Percentiles rank a stretch among this genome's conserved stretches.
These are phyloP conservation scores for Aureobasidium sp. DNA, from an alignment of 2,329 filamentous ascomycete species.

Conservation along the genomic window DNA sequence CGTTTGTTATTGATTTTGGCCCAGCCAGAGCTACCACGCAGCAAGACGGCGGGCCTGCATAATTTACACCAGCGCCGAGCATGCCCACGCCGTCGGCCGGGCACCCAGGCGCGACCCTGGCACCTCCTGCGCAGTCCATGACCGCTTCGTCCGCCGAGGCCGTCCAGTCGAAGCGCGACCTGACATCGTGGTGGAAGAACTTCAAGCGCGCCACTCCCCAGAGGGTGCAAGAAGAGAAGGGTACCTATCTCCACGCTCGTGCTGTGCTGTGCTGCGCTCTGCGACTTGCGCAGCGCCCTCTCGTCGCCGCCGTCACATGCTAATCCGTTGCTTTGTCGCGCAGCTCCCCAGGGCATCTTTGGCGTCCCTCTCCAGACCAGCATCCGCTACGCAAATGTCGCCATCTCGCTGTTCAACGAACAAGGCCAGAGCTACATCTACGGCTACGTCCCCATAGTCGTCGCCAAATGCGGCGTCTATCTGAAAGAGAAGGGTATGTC, in stretches of 20 bases:
- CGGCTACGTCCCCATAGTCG: slow-evolving; percentile 95
- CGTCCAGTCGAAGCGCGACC: slow-evolving; percentile 74
- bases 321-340: slow-evolving; percentile 13
- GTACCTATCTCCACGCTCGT: slow-evolving; percentile 32
- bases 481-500: slow-evolving; percentile 86
- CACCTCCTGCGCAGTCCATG: slow-evolving; percentile 18
- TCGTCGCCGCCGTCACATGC: slow-evolving; percentile 1
- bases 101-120: slow-evolving; percentile 17
- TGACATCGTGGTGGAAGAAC: slow-evolving; percentile 95
- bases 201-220: slow-evolving; percentile 62
- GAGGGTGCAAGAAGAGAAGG: slow-evolving; percentile 56
- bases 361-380: slow-evolving; percentile 87
- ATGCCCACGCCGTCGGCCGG: slow-evolving; percentile 33
- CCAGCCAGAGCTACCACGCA: neutral
- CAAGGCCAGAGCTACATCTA: slow-evolving; percentile 95
- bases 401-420: slow-evolving; percentile 90
- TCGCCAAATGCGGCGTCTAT: slow-evolving; percentile 95
- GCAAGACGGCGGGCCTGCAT: slow-evolving; percentile 11
- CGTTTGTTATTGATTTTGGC: slow-evolving; percentile 5
- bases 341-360: slow-evolving; percentile 68
- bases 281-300: neutral
- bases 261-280: neutral
- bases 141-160: slow-evolving; percentile 48
- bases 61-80: slow-evolving; percentile 12
- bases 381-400: slow-evolving; percentile 95